Conservation (phyloP, 2,329 filamentous ascomycete species). For the Alternaria incomplexa region DNA sequence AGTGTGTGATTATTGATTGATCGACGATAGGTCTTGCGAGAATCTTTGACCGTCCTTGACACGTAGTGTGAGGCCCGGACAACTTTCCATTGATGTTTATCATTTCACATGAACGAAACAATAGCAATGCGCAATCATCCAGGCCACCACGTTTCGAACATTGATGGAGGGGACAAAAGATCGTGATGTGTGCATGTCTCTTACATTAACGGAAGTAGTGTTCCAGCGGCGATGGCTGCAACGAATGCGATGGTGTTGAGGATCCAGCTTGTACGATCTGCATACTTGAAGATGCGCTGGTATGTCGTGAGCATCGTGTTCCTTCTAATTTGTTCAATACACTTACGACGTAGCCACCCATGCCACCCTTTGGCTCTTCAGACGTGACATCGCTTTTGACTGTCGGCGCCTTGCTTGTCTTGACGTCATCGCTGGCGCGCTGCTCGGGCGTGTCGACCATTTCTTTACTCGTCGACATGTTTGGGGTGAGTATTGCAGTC, state of each 20-base stretch:
- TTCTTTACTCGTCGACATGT: slow-evolving; percentile 18
- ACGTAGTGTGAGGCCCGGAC: too few species aligned
- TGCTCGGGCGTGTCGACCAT: slow-evolving; percentile 3
- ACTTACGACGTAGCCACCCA: slow-evolving; percentile 35
- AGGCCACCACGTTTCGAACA: not conserved
- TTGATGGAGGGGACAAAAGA: not conserved
- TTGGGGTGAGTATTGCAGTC: not conserved
- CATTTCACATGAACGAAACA: not conserved
- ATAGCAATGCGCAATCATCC: not conserved
- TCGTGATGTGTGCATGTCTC: not conserved
- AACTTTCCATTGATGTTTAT: not conserved
- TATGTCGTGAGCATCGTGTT: not conserved
- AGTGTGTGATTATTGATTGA: not conserved
- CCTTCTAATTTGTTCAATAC: not conserved
- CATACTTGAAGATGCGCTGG: slow-evolving; percentile 45
- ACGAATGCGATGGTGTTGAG: slow-evolving; percentile 40
- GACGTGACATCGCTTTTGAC: slow-evolving; percentile 10
- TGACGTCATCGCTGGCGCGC: slow-evolving; percentile 9
- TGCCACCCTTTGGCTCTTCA: slow-evolving; percentile 22
- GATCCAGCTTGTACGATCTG: slow-evolving; percentile 40
- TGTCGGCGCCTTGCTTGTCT: not conserved
- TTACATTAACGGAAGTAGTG: slow-evolving; percentile 55
- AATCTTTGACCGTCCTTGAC: too few species aligned
- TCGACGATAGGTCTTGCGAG: not conserved
- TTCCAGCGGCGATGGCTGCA: slow-evolving; percentile 53